Evolutionary conservation across 1,284 basidiomycete species (phyloP), one percentile per base, ranked within the genome.

Genomic region (Ganoderma sinense): DNA sequence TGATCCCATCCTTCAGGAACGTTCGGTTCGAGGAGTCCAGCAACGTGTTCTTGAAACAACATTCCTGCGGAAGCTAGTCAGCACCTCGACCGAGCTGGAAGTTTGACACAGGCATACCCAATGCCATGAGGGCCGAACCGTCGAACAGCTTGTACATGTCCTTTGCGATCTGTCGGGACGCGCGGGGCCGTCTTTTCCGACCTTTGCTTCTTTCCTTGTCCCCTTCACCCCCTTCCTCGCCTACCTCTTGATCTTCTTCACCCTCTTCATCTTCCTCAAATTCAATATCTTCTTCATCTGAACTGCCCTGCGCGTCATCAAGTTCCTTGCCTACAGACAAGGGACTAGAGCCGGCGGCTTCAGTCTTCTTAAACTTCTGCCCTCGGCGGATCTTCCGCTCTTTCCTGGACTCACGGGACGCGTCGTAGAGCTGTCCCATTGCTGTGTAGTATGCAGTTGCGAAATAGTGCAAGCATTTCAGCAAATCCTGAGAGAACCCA

Each of bases 141-240:
- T 93, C 91, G 71, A 93, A 84, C 2, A 86, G 83, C 75, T 86
- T 91, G 77, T 93, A 93, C 92, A 94, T 94, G 71, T 93, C 90
- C 69, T 84, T 84, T 13, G 69, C 62, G 61, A 69, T 71, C 29
- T 63, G 58, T 29, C 51, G 69, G 58, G 71, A 72, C 73, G 66
- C 40, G 40, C 39, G 64, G 60, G 63, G 66, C 51, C 55, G 51
- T 58, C 26, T 56, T 61, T 65, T 63, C 23, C 64, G 64, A 14
- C 58, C 71, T 62, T 75, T 73, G 43, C 71, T 71, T 10, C 41
- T 63, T 13, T 66, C 56, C 29, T 69, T 58, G 33, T 64, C 67
- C 36, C 51, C 64, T 20, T 62, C 68, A 8, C 58, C 63, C 51
- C 64, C 67, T 59, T 71, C 33, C 13, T 72, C 73, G 26, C 55